Conservation (phyloP, 2,329 filamentous ascomycete genomes). For the Sporothrix variecibatus region DNA sequence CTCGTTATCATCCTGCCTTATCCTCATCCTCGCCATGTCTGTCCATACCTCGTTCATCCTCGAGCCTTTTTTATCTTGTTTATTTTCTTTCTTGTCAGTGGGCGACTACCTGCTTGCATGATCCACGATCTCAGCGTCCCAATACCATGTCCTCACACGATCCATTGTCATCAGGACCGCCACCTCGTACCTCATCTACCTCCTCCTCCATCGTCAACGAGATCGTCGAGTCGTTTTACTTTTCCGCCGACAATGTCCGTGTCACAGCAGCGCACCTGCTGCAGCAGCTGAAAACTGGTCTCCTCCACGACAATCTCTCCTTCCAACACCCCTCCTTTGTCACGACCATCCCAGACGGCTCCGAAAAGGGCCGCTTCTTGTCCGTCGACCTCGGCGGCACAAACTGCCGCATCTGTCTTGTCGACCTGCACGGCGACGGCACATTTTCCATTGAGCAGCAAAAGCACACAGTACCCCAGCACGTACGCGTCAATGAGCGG, state of each 20-base stretch:
- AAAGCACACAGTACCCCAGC: constrained; percentile 85
- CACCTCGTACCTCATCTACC: not conserved
- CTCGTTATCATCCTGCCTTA: not conserved
- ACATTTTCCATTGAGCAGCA: constrained; percentile 90
- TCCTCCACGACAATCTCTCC: constrained; percentile 10
- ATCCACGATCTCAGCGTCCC: not conserved
- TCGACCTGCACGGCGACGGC: constrained; percentile 87
- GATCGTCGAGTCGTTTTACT: not conserved
- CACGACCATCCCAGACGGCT: constrained; percentile 89
- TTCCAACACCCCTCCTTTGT: constrained; percentile 92
- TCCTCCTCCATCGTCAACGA: not conserved
- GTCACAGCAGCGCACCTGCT: not conserved
- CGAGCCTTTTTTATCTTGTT: not conserved
- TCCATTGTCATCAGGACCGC: not conserved
- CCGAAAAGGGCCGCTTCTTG: constrained; percentile 93
- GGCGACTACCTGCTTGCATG: no score
- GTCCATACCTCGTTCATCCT: not conserved
- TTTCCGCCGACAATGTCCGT: not conserved
- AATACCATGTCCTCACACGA: not conserved
- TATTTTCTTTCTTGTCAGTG: not conserved
- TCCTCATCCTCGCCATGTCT: constrained; percentile 5
- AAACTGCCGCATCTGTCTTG: constrained; percentile 95
- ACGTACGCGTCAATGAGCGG: constrained; percentile 85
- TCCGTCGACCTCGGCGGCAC: constrained; percentile 95
- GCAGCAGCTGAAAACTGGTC: constrained; percentile 4